These are phyloP conservation scores for Acorus calamus DNA, from an alignment of 106 monocot genomes.

Conservation along the genomic window DNA sequence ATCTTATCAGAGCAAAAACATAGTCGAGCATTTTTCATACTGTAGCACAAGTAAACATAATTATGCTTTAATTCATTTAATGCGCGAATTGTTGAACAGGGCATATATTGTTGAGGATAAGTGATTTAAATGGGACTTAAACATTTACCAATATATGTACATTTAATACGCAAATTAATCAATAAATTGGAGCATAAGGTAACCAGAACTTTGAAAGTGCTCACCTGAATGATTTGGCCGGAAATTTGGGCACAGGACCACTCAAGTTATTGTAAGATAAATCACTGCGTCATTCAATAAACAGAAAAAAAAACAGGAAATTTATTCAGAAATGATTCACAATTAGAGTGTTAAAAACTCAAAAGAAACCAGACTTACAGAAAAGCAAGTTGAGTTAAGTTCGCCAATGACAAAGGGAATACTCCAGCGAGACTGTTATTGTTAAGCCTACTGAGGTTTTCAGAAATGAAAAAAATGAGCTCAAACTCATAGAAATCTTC, in stretches of 20 bases:
- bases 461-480: neutral
- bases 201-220: neutral
- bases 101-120: no score
- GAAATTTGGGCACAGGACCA: conserved; percentile 43
- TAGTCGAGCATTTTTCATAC: no score
- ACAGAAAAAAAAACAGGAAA: neutral
- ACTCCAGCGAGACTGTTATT: conserved; percentile 39
- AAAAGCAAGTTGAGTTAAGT: conserved; percentile 22
- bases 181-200: neutral
- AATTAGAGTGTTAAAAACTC: neutral
- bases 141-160: no score
- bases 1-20: no score
- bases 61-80: no score
- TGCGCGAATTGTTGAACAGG: no score
- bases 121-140: no score
- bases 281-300: conserved; percentile 22
- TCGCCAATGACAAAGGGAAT: conserved; percentile 22
- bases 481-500: no score
- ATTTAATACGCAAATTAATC: no score
- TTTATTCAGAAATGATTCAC: neutral
- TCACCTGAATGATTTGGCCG: conserved; percentile 48
- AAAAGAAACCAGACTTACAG: conserved; percentile 16
- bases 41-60: no score
- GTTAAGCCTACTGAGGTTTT: conserved; percentile 33
- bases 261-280: conserved; percentile 58